A percentile compares a stretch with the other conserved stretches of the same genome.
These are phyloP conservation scores for Cladosporium phlei DNA, from an alignment of 2,329 filamentous ascomycete genomes.

Conservation along the genomic window DNA sequence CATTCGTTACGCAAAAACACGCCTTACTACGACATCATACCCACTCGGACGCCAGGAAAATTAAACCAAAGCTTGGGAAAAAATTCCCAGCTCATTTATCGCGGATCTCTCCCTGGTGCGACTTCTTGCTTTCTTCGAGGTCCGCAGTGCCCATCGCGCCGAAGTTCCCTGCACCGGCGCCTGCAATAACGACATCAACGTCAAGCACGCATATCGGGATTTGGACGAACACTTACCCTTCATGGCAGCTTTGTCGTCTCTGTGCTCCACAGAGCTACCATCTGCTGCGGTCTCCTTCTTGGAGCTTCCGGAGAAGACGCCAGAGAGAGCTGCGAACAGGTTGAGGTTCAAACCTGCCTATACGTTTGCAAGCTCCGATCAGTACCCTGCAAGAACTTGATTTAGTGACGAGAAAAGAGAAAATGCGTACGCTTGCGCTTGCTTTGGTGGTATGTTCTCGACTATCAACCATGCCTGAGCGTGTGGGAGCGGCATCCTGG, in stretches of 20 bases:
- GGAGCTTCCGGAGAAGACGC: constrained; percentile 31
- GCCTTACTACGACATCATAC: background rate
- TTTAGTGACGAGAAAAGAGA: no score
- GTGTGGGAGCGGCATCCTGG: constrained; percentile 6
- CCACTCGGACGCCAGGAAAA: background rate
- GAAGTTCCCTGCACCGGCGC: constrained; percentile 26
- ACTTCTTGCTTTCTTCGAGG: constrained; percentile 24
- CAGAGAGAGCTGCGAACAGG: constrained; percentile 33
- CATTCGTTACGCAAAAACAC: background rate
- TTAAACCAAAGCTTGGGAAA: background rate
- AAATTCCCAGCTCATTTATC: constrained; percentile 7
- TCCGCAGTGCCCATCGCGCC: constrained; percentile 23
- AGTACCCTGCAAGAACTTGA: background rate
- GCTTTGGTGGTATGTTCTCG: constrained; percentile 31
- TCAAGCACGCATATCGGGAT: background rate
- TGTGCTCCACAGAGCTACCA: constrained; percentile 29
- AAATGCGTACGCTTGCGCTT: constrained; percentile 28
- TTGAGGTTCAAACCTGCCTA: constrained; percentile 36
- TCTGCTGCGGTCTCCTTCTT: constrained; percentile 28
- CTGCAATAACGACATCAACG: constrained; percentile 17
- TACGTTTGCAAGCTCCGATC: background rate
- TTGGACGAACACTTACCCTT: constrained; percentile 22
- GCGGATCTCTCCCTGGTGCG: constrained; percentile 1
- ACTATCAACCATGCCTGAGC: constrained; percentile 21
- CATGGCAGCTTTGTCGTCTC: constrained; percentile 25